Percentiles rank a stretch among this genome's conserved stretches.
These are phyloP conservation scores for Lactuca saligna DNA, from an alignment of 129 eudicot species.

Conservation along the genomic window DNA sequence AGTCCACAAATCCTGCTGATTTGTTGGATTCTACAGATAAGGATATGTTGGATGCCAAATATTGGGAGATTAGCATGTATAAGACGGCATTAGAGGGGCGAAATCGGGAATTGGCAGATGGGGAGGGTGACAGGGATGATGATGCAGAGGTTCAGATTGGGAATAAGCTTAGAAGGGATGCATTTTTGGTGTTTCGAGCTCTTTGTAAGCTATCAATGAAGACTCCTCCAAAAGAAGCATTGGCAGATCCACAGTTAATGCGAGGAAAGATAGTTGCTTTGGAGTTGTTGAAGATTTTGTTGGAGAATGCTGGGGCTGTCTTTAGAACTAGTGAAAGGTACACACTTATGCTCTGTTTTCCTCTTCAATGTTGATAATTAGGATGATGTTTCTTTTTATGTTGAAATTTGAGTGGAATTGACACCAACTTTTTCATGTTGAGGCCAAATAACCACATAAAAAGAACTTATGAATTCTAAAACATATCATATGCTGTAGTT, in stretches of 20 bases:
- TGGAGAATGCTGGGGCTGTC: constrained; percentile 96
- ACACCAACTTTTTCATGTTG: background rate
- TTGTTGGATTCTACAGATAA: constrained; percentile 96
- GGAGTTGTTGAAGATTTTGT: constrained; percentile 93
- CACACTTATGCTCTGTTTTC: constrained; percentile 11
- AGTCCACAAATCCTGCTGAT: constrained; percentile 94
- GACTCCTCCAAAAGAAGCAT: constrained; percentile 95
- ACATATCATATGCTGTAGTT: constrained; percentile 12
- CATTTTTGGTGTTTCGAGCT: constrained; percentile 91
- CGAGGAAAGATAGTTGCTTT: constrained; percentile 90
- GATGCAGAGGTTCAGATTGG: constrained; percentile 96
- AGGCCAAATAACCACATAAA: constrained; percentile 8
- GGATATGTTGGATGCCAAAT: constrained; percentile 98
- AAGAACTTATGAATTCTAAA: constrained; percentile 15
- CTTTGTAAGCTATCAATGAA: constrained; percentile 97
- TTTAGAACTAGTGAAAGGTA: constrained; percentile 98
- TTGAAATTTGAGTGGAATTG: constrained; percentile 21
- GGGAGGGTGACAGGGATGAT: constrained; percentile 81
- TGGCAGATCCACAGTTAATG: constrained; percentile 82
- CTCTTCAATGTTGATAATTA: constrained; percentile 10
- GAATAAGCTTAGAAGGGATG: constrained; percentile 90
- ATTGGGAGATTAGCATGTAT: constrained; percentile 99
- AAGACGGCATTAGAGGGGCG: constrained; percentile 94
- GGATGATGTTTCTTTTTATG: constrained; percentile 16
- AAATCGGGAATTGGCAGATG: constrained; percentile 93